phyloP scores from a whole-genome alignment of 768 basidiomycete genomes.

The Podaxis sp. region DNA sequence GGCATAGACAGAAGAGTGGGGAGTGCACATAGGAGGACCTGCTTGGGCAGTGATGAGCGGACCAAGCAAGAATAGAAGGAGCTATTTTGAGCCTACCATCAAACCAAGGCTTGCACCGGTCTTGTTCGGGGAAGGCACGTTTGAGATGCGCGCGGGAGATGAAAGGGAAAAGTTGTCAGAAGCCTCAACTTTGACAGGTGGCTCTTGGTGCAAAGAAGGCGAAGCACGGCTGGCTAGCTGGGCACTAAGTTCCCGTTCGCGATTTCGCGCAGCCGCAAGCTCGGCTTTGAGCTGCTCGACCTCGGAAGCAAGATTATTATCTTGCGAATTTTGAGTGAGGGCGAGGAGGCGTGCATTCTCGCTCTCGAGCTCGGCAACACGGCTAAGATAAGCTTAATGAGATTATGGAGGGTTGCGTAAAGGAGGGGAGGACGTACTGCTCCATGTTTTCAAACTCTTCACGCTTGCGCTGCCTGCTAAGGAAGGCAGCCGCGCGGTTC shows the following conservation, averaged over 20 bases:
- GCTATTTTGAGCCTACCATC: conserved; percentile 14
- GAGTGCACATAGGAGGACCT: conserved; percentile 78
- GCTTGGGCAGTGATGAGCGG: conserved; percentile 23
- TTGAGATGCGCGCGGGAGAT: conserved; percentile 37
- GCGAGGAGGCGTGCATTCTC: conserved; percentile 75
- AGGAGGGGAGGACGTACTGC: conserved; percentile 54
- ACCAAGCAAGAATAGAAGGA: conserved; percentile 14
- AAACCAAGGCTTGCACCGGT: conserved; percentile 67
- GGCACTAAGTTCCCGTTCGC: conserved; percentile 64
- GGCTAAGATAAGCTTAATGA: conserved; percentile 46
- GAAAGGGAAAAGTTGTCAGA: conserved; percentile 51
- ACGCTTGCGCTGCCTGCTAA: conserved; percentile 86
- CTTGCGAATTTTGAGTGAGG: conserved; percentile 45
- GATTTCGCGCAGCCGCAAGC: conserved; percentile 62
- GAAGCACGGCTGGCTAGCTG: conserved; percentile 46
- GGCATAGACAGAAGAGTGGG: conserved; percentile 73
- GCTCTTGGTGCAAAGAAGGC: conserved; percentile 26
- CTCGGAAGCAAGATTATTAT: conserved; percentile 50
- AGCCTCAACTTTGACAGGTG: conserved; percentile 58
- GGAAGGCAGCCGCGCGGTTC: conserved; percentile 90
- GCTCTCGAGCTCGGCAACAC: conserved; percentile 80
- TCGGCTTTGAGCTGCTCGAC: conserved; percentile 67
- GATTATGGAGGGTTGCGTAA: conserved; percentile 16
- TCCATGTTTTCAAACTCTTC: conserved; percentile 94
- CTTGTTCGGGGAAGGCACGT: conserved; percentile 49